Conservation (phyloP, 2,329 filamentous ascomycete genomes). For the Gaeumannomyces sp. region DNA sequence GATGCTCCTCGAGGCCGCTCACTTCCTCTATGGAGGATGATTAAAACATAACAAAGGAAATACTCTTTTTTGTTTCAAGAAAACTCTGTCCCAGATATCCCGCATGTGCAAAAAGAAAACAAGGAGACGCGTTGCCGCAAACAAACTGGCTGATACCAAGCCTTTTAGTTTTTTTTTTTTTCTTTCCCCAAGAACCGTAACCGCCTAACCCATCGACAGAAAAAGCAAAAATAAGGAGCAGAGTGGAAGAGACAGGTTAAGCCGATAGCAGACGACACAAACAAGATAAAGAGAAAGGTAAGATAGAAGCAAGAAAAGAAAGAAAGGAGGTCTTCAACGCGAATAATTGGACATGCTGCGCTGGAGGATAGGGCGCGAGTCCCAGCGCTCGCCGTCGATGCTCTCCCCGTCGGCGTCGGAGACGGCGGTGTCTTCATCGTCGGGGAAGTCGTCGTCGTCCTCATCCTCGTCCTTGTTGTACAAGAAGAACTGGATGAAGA, state of each 20-base stretch:
- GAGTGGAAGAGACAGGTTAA: not conserved
- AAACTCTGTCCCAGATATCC: not conserved
- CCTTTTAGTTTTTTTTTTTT: not conserved
- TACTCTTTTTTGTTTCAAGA: not conserved
- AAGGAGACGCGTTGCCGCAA: not conserved
- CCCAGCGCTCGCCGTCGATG: conserved; percentile 29
- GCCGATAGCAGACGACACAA: not conserved
- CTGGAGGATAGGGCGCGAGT: conserved; percentile 33
- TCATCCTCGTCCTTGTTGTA: conserved; percentile 47
- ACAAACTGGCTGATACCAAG: not conserved
- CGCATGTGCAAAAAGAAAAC: not conserved
- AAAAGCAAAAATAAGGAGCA: not conserved
- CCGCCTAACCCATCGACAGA: not conserved
- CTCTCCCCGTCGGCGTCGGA: conserved; percentile 21
- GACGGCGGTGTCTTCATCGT: conserved; percentile 19
- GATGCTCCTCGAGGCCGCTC: not conserved
- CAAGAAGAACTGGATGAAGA: conserved; percentile 84
- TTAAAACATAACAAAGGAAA: not conserved
- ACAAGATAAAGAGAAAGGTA: too few relatives aligned
- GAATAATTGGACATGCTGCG: conserved; percentile 20
- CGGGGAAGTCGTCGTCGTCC: conserved; percentile 9
- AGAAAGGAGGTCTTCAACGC: not conserved
- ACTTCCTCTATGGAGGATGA: not conserved
- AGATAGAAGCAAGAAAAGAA: too few relatives aligned
- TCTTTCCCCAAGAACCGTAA: not conserved